These are phyloP conservation scores for Isabelozyma rhagii DNA, from an alignment of 805 yeast species.

Conservation along the genomic window DNA sequence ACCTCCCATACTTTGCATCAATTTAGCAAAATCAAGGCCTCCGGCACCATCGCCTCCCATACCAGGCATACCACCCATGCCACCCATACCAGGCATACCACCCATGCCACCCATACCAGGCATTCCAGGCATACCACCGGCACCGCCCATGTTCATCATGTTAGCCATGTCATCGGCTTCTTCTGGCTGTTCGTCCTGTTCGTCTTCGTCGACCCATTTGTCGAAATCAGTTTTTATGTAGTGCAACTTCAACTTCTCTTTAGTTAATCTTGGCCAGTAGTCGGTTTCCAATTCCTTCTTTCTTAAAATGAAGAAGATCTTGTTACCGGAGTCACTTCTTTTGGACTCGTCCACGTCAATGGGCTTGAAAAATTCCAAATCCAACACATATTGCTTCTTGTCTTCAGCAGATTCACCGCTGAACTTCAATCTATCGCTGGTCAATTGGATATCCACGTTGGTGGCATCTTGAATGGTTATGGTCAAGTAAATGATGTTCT, in stretches of 20 bases:
- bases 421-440: conserved; percentile 52
- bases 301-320: conserved; percentile 60
- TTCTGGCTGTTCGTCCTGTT: conserved; percentile 72
- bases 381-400: conserved; percentile 57
- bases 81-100: conserved; percentile 14
- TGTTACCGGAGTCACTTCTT: conserved; percentile 55
- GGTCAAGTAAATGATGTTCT: conserved; percentile 74
- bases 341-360: conserved; percentile 66
- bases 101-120: conserved; percentile 29
- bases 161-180: conserved; percentile 35
- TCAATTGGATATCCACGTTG: conserved; percentile 59
- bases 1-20: conserved; percentile 15
- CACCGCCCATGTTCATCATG: conserved; percentile 25
- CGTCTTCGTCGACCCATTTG: conserved; percentile 98
- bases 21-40: conserved; percentile 18
- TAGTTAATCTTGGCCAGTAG: conserved; percentile 94
- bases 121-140: conserved; percentile 27
- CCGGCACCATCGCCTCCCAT: conserved; percentile 25
- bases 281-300: conserved; percentile 69
- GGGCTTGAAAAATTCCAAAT: conserved; percentile 72
- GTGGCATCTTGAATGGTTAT: conserved; percentile 69
- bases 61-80: conserved; percentile 10
- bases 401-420: conserved; percentile 40
- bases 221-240: conserved; percentile 92
- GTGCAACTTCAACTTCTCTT: conserved; percentile 75